Base-by-base conservation (phyloP, 768 basidiomycete species). In the Pleurotus salmoneostramineus region DNA sequence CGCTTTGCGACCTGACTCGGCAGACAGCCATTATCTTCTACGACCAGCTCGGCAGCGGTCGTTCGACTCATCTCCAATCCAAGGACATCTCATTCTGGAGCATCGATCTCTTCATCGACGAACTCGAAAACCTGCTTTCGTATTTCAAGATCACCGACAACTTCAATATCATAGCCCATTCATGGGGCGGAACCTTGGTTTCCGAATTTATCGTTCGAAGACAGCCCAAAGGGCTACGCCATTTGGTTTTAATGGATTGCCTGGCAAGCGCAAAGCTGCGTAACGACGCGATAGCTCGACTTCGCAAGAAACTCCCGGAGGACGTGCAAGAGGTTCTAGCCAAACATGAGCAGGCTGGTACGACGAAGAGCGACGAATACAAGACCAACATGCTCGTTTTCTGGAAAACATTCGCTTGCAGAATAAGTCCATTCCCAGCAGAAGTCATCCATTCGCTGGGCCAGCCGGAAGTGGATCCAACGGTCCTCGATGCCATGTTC, bases 31-130 rank as follows among this genome's bases (percentile, higher is more conserved):
- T 83, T 63, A 67, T 85, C 47, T 67, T 84, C 50, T 84, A 84
- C 65, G 81, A 83, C 63, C 84, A 85, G 60, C 57, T 84, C 37
- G 83, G 83, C 11, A 77, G 72, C 58, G 81, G 79, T 14, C 68
- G 62, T n/a, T 84, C 82, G 5, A 78, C 81, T 10, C 81, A 79
- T 62, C 71, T 82, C 40, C 74, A 65, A 14, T 73, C 78, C 50
- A 80, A 77, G 57, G 68, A 66, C 2, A 65, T 68, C 11, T 70
- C 74, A 15, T 84, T 85, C 66, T 83, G 81, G 80, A 77, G 72
- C 3, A 58, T 66, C 33, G 63, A 75, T 45, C 69, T 83, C 7
- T 82, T 82, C 69, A 66, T 79, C 61, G 70, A 75, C 55, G 76
- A 83, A 65, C 75, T 83, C 17, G 68, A 76, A 32, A 75, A 72